Conservation (phyloP, 164 flowering plant genomes). For the Santalum album region DNA sequence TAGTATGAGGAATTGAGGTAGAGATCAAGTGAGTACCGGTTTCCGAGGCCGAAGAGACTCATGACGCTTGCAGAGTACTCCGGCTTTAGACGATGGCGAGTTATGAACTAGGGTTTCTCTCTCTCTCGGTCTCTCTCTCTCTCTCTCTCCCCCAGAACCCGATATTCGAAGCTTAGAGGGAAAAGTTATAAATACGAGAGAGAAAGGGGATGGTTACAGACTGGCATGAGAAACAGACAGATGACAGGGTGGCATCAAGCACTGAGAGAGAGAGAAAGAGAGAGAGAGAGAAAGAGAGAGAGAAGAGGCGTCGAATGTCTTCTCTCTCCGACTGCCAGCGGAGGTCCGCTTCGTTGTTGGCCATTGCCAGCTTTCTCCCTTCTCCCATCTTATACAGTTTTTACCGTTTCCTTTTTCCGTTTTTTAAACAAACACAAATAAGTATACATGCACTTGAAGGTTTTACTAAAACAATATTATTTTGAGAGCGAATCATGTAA, state of each 20-base stretch:
- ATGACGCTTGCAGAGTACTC: slow-evolving; percentile 12
- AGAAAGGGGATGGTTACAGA: background rate
- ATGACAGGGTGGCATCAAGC: background rate
- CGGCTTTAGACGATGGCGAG: background rate
- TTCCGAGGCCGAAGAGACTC: slow-evolving; percentile 67
- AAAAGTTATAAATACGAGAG: background rate
- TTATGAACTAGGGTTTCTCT: background rate
- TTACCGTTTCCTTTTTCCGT: background rate
- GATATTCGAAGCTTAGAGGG: background rate
- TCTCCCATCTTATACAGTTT: too few relatives aligned
- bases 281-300: background rate
- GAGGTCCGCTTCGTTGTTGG: background rate
- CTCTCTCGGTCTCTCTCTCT: background rate
- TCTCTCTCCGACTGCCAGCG: background rate
- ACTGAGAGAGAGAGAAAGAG: background rate
- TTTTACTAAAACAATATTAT: too few relatives aligned
- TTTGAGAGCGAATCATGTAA: too few relatives aligned
- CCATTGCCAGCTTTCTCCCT: background rate
- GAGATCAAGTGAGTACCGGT: slow-evolving; percentile 24
- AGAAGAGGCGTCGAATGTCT: background rate
- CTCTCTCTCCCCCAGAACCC: background rate
- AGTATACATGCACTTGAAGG: too few relatives aligned
- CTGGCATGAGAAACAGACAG: background rate
- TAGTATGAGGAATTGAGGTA: too few relatives aligned
- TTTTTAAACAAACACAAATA: background rate